Evolutionary conservation across 108 stramenopile genomes (phyloP), one percentile per base, ranked within the genome.

Genomic region (Craspedostauros australis): DNA sequence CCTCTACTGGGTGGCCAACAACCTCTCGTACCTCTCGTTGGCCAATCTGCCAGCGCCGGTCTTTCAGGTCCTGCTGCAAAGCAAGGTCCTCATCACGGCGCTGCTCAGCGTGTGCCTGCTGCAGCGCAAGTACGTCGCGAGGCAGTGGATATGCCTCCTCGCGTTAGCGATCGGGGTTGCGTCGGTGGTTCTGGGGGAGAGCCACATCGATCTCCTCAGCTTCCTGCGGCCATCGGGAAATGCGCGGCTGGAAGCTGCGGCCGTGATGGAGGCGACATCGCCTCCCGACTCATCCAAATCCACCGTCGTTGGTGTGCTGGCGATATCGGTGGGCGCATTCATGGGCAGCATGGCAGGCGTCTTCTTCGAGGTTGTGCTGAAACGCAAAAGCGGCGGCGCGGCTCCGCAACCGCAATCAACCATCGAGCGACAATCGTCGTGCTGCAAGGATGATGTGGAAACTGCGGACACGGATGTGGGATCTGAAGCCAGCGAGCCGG

Each of bases 401-500:
- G n/a, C n/a, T n/a, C n/a, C n/a, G n/a, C n/a, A n/a, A n/a, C n/a
- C n/a, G n/a, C n/a, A n/a, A n/a, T n/a, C n/a, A n/a, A n/a, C n/a
- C n/a, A n/a, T n/a, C n/a, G n/a, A n/a, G n/a, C n/a, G n/a, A n/a
- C n/a, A n/a, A n/a, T 16, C n/a, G 15, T 8, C 19, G 43, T 18
- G 8, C 8, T 12, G 43, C 18, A 12, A 16, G 8, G 43, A 8
- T 8, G n/a, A 12, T 44, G 43, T 44, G 7, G 8, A 16, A 8
- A 14, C 19, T 8, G 12, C 15, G 8, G 12, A 18, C 43, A 16
- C 19, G 15, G 18, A 77, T 39, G 76, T 75, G 6, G 88, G 90
- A n/a, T 91, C 91, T 56, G 82, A 84, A 36, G 79, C 81, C 1
- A 88, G 91, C 1, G 91, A 87, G 57, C 84, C 86, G 19, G 93